A percentile compares a stretch with the other conserved stretches of the same genome.
Evolutionary conservation across 208 protist genomes (phyloP).

Genomic region (Crithidia brevicula): DNA sequence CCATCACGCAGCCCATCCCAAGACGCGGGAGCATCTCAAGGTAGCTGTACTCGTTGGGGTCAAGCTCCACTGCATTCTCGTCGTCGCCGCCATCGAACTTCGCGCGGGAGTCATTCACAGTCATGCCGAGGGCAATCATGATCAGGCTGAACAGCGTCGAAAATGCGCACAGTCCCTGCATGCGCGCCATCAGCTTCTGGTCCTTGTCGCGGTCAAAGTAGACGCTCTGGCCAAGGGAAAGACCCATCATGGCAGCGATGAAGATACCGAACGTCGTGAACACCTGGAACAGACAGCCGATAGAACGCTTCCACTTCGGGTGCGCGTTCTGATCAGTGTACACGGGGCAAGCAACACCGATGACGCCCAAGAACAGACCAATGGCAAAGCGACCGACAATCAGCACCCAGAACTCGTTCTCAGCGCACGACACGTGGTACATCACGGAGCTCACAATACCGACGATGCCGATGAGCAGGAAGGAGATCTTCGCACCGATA

Average conservation of each 20-base stretch:
- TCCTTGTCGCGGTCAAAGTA: slow-evolving; percentile 32
- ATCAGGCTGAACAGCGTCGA: slow-evolving; percentile 65
- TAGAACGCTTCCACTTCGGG: slow-evolving; percentile 52
- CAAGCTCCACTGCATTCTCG: slow-evolving; percentile 9
- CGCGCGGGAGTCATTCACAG: slow-evolving; percentile 23
- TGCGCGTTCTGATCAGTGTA: slow-evolving; percentile 77
- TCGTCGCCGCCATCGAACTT: slow-evolving; percentile 27
- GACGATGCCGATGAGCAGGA: slow-evolving; percentile 67
- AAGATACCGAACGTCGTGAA: slow-evolving; percentile 88
- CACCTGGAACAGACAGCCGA: slow-evolving; percentile 83
- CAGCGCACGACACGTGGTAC: slow-evolving; percentile 57
- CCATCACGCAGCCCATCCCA: slow-evolving; percentile 54
- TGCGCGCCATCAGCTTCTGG: slow-evolving; percentile 53
- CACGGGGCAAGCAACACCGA: slow-evolving; percentile 70
- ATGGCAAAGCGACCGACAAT: slow-evolving; percentile 72
- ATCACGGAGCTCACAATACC: slow-evolving; percentile 55
- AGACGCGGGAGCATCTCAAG: slow-evolving; percentile 51
- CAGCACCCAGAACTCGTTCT: slow-evolving; percentile 74
- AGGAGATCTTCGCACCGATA: slow-evolving; percentile 62
- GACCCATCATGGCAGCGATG: slow-evolving; percentile 66
- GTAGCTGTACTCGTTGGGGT: slow-evolving; percentile 59
- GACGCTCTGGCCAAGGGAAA: slow-evolving; percentile 59
- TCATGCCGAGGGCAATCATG: slow-evolving; percentile 52
- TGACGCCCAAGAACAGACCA: slow-evolving; percentile 72
- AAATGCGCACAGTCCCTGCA: slow-evolving; percentile 72